Conservation (phyloP, 31 red algal genomes). For the Endocladia muricata region DNA sequence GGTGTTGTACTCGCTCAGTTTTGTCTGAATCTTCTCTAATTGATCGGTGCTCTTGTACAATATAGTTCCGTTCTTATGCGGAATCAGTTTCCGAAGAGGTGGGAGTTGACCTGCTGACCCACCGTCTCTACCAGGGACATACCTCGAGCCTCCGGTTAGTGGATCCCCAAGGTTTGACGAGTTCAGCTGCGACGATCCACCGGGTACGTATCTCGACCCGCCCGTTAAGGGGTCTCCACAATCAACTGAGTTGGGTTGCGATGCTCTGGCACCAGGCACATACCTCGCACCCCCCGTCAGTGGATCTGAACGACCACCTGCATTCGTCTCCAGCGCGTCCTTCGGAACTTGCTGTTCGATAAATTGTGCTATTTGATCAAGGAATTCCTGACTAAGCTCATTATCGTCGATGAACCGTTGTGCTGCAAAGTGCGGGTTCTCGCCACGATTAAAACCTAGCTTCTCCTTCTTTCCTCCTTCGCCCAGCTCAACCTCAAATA, state of each 20-base stretch:
- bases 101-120: slow-evolving; percentile 32
- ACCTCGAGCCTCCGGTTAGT: slow-evolving; percentile 15
- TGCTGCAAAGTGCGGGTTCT: slow-evolving; percentile 87
- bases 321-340: slow-evolving; percentile 36
- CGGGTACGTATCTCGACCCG: slow-evolving; percentile 47
- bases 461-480: slow-evolving; percentile 69
- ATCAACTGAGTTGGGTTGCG: neutral
- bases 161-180: slow-evolving; percentile 18
- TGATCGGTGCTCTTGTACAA: slow-evolving; percentile 62
- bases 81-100: slow-evolving; percentile 74
- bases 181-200: neutral
- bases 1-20: slow-evolving; percentile 59
- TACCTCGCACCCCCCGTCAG: slow-evolving; percentile 77
- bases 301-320: slow-evolving; percentile 48
- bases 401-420: slow-evolving; percentile 92
- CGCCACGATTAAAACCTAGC: slow-evolving; percentile 87
- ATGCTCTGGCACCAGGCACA: slow-evolving; percentile 34
- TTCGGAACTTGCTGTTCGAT: slow-evolving; percentile 79
- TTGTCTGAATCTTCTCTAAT: slow-evolving; percentile 72
- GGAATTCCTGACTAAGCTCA: slow-evolving; percentile 66
- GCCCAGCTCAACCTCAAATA: slow-evolving; percentile 95
- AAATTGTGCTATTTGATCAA: slow-evolving; percentile 91
- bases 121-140: slow-evolving; percentile 8
- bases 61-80: slow-evolving; percentile 63
- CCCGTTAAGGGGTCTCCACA: slow-evolving; percentile 62